phyloP scores from a whole-genome alignment of 495 filamentous ascomycete species.

The Lasiosphaeris hirsuta region DNA sequence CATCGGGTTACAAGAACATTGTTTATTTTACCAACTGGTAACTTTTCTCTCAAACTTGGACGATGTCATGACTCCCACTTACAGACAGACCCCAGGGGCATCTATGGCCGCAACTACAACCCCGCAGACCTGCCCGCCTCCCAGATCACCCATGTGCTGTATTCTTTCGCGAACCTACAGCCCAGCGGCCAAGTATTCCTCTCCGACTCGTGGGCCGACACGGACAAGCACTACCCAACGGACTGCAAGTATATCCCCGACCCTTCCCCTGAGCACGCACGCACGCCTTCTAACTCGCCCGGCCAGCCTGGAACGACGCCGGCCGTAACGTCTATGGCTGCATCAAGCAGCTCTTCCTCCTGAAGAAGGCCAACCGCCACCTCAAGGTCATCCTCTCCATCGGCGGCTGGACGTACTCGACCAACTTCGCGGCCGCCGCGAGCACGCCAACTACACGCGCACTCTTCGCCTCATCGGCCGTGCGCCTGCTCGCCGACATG shows the following conservation, averaged over 20 bases:
- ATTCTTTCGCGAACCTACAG: conserved; percentile 84
- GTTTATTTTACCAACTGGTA: conserved; percentile 51
- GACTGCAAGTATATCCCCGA: conserved; percentile 34
- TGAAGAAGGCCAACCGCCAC: conserved; percentile 80
- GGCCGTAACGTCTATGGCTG: conserved; percentile 75
- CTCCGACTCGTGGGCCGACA: conserved; percentile 58
- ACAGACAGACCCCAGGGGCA: conserved; percentile 54
- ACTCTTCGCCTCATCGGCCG: conserved; percentile 64
- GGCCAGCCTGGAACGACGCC: conserved; percentile 40
- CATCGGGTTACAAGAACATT: conserved; percentile 35
- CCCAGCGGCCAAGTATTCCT: conserved; percentile 75
- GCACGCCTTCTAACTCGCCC: neutral
- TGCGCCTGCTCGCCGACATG: conserved; percentile 61
- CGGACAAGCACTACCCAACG: conserved; percentile 68
- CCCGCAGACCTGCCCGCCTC: conserved; percentile 75
- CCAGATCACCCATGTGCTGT: conserved; percentile 82
- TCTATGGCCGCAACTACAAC: conserved; percentile 79
- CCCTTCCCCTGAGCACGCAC: neutral
- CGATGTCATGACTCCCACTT: neutral
- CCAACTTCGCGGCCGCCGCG: conserved; percentile 71
- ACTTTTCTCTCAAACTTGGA: neutral
- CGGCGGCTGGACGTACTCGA: conserved; percentile 85
- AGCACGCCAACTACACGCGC: conserved; percentile 50
- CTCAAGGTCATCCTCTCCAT: conserved; percentile 86
- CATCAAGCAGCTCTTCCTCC: conserved; percentile 79